A percentile compares a stretch with the other conserved stretches of the same genome.
These are phyloP conservation scores for Chlorella sorokiniana DNA, from an alignment of 139 green algal genomes.

Conservation along the genomic window DNA sequence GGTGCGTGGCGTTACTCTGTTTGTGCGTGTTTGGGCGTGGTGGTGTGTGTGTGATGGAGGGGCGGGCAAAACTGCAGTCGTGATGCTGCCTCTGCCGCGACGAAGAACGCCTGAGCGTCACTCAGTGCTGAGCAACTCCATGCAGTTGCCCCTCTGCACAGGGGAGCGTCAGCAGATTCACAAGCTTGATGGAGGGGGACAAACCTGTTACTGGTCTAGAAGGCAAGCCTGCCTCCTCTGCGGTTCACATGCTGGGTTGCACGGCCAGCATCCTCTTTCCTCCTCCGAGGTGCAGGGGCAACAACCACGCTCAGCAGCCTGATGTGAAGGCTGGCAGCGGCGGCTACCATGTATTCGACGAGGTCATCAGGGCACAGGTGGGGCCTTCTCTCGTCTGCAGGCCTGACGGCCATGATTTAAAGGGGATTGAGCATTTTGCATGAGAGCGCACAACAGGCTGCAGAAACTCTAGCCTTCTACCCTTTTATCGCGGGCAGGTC, in stretches of 20 bases:
- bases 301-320: slow-evolving; percentile 48
- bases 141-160: neutral
- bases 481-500: neutral
- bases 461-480: neutral
- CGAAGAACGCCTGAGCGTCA: too few species aligned
- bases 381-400: neutral
- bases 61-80: too few species aligned
- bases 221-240: too few species aligned
- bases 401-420: too few species aligned
- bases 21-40: too few species aligned
- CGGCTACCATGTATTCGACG: slow-evolving; percentile 36
- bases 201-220: too few species aligned
- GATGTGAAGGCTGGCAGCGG: neutral
- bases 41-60: too few species aligned
- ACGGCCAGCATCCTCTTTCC: too few species aligned
- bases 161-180: slow-evolving; percentile 2
- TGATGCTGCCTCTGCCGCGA: too few species aligned
- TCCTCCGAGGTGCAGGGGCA: too few species aligned
- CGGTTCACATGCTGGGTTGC: too few species aligned
- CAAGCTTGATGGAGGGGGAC: slow-evolving; percentile 50
- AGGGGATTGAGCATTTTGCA: neutral
- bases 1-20: slow-evolving; percentile 58
- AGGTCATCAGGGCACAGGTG: slow-evolving; percentile 19
- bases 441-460: neutral
- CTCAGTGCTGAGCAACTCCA: too few species aligned